Evolutionary conservation across 75 land plant genomes (phyloP), one percentile per base, ranked within the genome.

Genomic region (Selaginella tamariscina): DNA sequence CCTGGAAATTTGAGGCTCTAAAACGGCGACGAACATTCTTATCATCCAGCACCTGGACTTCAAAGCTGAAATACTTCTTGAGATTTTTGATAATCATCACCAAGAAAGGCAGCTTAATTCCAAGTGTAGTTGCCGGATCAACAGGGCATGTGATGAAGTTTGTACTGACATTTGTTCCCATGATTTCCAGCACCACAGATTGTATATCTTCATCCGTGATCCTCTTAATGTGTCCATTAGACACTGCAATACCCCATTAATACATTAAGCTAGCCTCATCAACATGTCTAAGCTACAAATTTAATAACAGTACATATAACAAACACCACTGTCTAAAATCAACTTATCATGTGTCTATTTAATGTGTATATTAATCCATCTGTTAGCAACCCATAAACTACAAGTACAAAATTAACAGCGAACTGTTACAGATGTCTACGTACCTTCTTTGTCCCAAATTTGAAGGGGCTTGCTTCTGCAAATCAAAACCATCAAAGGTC

Each of bases 31-130:
- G 76, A 24, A 93, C 93, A 78, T 93, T 93, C 80, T 93, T 93
- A 74, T 93, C 98, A 77, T 93, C 98, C 79, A 94, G 83, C 24
- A 94, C 75, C 66, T 94, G 95, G 24, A 94, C 86, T 77, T 94
- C 98, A 83, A 94, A 94, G 29, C 86, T 82, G 85, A 89, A 94
- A 68, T 89, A 89, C 32, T 86, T 83, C 77, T 85, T 89, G 62
- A 89, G 65, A 70, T 89, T 89, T 79, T 94, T 94, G 2, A 94
- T 85, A 62, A 94, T 86, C 78, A 94, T 78, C 65, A 94, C 98
- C 70, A 94, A 66, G 70, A 85, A 89, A 2, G 87, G 90, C 0
- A 93, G 85, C 81, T 89, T 93, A 49, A 93, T 93, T 30, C 89
- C 98, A 68, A 93, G 85, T 39, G 89, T 89, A 1, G 87, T 84